Percentiles rank a stretch among this genome's conserved stretches.
These are phyloP conservation scores for Chamaecrista fasciculata DNA, from an alignment of 306 rosid species.

Conservation along the genomic window DNA sequence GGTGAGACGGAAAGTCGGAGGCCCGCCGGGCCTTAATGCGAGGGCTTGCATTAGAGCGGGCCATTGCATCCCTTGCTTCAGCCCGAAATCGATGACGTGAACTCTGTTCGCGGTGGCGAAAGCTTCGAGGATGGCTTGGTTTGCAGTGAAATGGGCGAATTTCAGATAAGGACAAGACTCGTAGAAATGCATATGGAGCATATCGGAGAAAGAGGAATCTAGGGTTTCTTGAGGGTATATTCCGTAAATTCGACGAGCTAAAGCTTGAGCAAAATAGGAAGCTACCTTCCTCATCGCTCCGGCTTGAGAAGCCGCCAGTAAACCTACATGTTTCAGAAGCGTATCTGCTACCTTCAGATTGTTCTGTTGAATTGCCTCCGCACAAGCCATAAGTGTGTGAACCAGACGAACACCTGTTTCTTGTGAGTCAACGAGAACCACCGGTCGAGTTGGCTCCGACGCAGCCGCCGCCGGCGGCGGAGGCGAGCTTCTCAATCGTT, in stretches of 20 bases:
- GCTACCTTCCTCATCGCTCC: slow-evolving; percentile 88
- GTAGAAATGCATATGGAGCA: slow-evolving; percentile 79
- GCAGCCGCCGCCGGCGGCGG: not conserved
- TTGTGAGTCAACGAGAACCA: slow-evolving; percentile 61
- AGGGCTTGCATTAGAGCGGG: slow-evolving; percentile 87
- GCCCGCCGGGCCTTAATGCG: slow-evolving; percentile 72
- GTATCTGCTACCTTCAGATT: slow-evolving; percentile 61
- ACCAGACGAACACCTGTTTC: slow-evolving; percentile 83
- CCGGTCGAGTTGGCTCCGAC: slow-evolving; percentile 52
- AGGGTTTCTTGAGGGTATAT: slow-evolving; percentile 43
- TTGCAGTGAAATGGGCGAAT: slow-evolving; percentile 92
- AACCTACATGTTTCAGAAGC: slow-evolving; percentile 52
- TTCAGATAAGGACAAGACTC: slow-evolving; percentile 77
- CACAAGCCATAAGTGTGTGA: slow-evolving; percentile 81
- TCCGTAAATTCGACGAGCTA: slow-evolving; percentile 56
- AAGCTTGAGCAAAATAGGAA: slow-evolving; percentile 62
- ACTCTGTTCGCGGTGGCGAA: slow-evolving; percentile 52
- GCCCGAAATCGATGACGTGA: slow-evolving; percentile 84
- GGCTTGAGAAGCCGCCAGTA: slow-evolving; percentile 60
- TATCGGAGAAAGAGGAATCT: slow-evolving; percentile 49
- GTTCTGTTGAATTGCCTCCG: slow-evolving; percentile 66
- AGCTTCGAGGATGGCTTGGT: slow-evolving; percentile 83
- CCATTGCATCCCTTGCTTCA: slow-evolving; percentile 91
- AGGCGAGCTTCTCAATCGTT: slow-evolving; percentile 42
- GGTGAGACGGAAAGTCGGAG: slow-evolving; percentile 71